phyloP scores from a whole-genome alignment of 371 early-diverging fungal species.

The Rhizomucor pusillus region DNA sequence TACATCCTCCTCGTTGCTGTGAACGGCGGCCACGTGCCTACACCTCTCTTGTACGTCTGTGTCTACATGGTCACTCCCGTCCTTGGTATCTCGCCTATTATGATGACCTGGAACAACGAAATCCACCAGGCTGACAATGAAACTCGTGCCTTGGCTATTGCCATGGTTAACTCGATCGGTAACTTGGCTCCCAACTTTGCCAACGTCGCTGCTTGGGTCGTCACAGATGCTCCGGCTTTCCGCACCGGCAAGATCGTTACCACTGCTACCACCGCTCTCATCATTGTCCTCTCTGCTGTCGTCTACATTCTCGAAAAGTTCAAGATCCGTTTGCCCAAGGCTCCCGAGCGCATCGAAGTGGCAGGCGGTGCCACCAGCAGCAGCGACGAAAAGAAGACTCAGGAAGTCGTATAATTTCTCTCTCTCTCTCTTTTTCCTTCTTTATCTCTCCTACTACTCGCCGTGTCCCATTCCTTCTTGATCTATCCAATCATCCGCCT shows the following conservation, averaged over 20 bases:
- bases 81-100: constrained; percentile 33
- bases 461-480: too few relatives aligned
- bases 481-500: too few relatives aligned
- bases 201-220: constrained; percentile 33
- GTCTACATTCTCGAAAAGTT: constrained; percentile 21
- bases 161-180: constrained; percentile 40
- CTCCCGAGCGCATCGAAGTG: constrained; percentile 26
- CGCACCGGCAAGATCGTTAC: constrained; percentile 38
- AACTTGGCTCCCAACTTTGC: constrained; percentile 41
- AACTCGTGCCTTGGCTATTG: constrained; percentile 43
- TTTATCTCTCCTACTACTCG: too few relatives aligned
- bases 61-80: constrained; percentile 34
- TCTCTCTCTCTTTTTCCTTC: too few relatives aligned
- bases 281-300: constrained; percentile 19
- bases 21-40: constrained; percentile 31
- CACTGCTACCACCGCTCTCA: constrained; percentile 27
- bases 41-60: constrained; percentile 27
- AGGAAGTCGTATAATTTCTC: too few relatives aligned
- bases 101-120: constrained; percentile 43
- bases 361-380: constrained; percentile 12
- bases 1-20: constrained; percentile 60
- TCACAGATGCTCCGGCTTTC: constrained; percentile 19
- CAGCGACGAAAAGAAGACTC: too few relatives aligned
- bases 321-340: constrained; percentile 31
- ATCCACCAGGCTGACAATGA: constrained; percentile 24